Evolutionary conservation across 192 early-diverging fungal species (phyloP).

Genomic region (Podila epigama): DNA sequence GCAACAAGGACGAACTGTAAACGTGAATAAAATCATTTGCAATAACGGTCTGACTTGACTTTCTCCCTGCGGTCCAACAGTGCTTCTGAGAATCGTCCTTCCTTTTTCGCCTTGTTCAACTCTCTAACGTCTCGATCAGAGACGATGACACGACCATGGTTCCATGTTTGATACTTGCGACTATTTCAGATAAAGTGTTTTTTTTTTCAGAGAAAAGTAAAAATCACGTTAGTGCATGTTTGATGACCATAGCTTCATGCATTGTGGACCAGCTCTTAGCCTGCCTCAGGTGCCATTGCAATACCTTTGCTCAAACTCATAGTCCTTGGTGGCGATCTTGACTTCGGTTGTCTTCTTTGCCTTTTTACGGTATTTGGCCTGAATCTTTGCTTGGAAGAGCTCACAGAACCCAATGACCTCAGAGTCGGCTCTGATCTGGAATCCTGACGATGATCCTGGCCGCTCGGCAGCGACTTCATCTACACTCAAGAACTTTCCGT

Average conservation of each 20-base stretch:
- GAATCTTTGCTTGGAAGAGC: constrained; percentile 72
- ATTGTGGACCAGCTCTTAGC: too few species aligned
- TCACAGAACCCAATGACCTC: constrained; percentile 77
- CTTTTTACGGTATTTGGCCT: constrained; percentile 71
- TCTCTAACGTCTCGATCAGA: constrained; percentile 61
- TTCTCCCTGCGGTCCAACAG: constrained; percentile 82
- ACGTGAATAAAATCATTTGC: constrained; percentile 61
- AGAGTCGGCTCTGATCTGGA: constrained; percentile 71
- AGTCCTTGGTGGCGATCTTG: constrained; percentile 54
- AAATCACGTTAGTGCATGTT: too few species aligned
- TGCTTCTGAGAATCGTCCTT: constrained; percentile 77
- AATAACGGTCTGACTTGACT: constrained; percentile 84
- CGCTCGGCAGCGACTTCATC: constrained; percentile 63
- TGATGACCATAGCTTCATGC: too few species aligned
- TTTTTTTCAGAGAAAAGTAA: neutral
- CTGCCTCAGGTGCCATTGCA: too few species aligned
- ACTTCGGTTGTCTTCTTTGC: constrained; percentile 55
- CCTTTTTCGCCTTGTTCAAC: constrained; percentile 71
- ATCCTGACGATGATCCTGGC: constrained; percentile 31
- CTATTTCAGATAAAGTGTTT: constrained; percentile 40
- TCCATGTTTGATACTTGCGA: constrained; percentile 80
- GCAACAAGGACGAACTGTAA: constrained; percentile 34
- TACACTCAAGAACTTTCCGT: constrained; percentile 71
- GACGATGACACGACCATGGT: constrained; percentile 63
- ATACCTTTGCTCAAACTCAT: constrained; percentile 80